Conservation (phyloP, 805 yeast genomes). For the Lachancea thermotolerans region DNA sequence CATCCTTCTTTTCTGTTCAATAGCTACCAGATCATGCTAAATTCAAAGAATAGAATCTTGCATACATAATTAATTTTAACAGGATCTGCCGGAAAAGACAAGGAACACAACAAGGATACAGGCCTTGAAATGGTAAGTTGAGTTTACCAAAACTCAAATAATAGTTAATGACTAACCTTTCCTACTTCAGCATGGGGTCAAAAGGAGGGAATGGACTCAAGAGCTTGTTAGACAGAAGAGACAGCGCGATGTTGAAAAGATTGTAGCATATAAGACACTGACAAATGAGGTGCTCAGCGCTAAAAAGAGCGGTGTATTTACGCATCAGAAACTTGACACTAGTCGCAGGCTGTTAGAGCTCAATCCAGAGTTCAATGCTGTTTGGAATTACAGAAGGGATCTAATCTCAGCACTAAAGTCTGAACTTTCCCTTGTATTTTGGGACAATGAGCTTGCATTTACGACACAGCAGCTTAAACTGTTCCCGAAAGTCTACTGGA, state of each 20-base stretch:
- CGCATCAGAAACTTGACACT: constrained; percentile 37
- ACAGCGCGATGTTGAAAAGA: constrained; percentile 54
- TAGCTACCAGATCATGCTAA: too few relatives aligned
- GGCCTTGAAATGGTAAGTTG: not conserved
- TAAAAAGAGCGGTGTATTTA: constrained; percentile 29
- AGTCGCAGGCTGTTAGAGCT: constrained; percentile 53
- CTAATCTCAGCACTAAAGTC: constrained; percentile 35
- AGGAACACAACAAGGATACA: too few relatives aligned
- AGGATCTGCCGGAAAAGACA: too few relatives aligned
- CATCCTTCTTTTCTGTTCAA: not conserved
- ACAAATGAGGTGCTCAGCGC: constrained; percentile 37
- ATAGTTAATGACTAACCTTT: not conserved
- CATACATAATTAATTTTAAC: too few relatives aligned
- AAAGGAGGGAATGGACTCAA: constrained; percentile 48
- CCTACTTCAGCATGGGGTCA: constrained; percentile 59
- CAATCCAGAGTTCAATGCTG: constrained; percentile 84
- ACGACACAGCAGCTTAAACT: constrained; percentile 50
- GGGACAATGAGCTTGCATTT: constrained; percentile 54
- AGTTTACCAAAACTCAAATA: too few relatives aligned
- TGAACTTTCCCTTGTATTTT: constrained; percentile 26
- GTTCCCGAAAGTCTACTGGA: constrained; percentile 91
- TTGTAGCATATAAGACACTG: constrained; percentile 45
- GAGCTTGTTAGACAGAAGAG: constrained; percentile 49
- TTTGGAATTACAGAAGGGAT: constrained; percentile 87
- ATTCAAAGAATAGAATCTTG: too few relatives aligned